A percentile compares a stretch with the other conserved stretches of the same genome.
Conservation (phyloP, 768 basidiomycete genomes). For the Hygrocybe coccinea region DNA sequence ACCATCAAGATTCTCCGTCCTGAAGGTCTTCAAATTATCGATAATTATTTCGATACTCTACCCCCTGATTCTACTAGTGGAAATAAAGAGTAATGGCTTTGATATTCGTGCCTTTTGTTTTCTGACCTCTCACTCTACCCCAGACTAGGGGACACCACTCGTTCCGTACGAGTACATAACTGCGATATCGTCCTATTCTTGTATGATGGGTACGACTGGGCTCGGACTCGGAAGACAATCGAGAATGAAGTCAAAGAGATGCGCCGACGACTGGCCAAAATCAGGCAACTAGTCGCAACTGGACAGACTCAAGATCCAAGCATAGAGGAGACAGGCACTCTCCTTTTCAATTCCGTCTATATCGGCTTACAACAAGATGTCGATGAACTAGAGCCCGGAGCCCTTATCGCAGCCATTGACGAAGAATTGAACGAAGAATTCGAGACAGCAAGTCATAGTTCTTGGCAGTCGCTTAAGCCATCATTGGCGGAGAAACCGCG, state of each 20-base stretch:
- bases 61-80: constrained; percentile 50
- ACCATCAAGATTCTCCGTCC: constrained; percentile 74
- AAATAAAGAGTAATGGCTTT: constrained; percentile 41
- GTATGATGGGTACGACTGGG: constrained; percentile 96
- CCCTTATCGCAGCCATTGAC: constrained; percentile 87
- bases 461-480: constrained; percentile 84
- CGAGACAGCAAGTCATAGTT: constrained; percentile 74
- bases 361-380: constrained; percentile 82
- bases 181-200: constrained; percentile 66
- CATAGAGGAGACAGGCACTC: constrained; percentile 64
- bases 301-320: constrained; percentile 82
- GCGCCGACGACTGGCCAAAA: constrained; percentile 78
- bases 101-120: constrained; percentile 1
- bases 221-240: constrained; percentile 74
- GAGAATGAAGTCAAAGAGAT: constrained; percentile 87
- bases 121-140: constrained; percentile 5
- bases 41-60: constrained; percentile 69
- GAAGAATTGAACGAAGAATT: constrained; percentile 76
- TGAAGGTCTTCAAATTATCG: constrained; percentile 59
- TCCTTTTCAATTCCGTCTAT: constrained; percentile 91
- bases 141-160: constrained; percentile 43
- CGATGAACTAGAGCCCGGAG: constrained; percentile 68
- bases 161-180: constrained; percentile 54
- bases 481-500: constrained; percentile 40
- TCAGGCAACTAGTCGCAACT: constrained; percentile 84